Percentiles rank a stretch among this genome's conserved stretches.
phyloP scores from a whole-genome alignment of 2,329 filamentous ascomycete genomes.

The Zelopaecilomyces penicillatus region DNA sequence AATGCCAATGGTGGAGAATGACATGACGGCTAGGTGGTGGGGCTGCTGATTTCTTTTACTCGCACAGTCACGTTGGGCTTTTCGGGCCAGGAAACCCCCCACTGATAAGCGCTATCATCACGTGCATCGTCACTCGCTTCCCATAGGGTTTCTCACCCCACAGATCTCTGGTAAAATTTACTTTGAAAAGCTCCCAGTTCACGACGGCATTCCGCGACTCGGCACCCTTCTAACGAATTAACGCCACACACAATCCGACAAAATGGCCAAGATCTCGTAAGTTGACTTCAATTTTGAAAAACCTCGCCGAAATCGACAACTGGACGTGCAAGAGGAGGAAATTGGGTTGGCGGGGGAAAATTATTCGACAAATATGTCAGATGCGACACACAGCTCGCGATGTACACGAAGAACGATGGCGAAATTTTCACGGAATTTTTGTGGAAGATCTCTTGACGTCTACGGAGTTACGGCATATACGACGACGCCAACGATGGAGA shows the following conservation, averaged over 20 bases:
- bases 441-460: no score
- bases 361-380: neutral
- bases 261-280: slow-evolving; percentile 59
- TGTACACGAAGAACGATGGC: no score
- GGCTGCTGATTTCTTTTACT: no score
- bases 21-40: no score
- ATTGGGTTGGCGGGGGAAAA: slow-evolving; percentile 7
- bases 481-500: no score
- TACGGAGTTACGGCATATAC: no score
- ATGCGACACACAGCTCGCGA: no score
- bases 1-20: no score
- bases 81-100: neutral
- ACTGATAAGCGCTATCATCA: slow-evolving; percentile 22
- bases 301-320: slow-evolving; percentile 6
- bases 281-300: slow-evolving; percentile 23
- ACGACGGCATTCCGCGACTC: slow-evolving; percentile 29
- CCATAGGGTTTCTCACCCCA: slow-evolving; percentile 34
- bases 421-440: no score
- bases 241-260: slow-evolving; percentile 39
- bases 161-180: slow-evolving; percentile 28
- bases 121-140: slow-evolving; percentile 24
- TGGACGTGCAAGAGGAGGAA: slow-evolving; percentile 15
- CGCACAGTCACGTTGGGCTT: no score
- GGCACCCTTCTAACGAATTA: slow-evolving; percentile 30
- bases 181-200: slow-evolving; percentile 24